phyloP scores from a whole-genome alignment of 2,329 filamentous ascomycete genomes.

The Aureobasidium sp. region DNA sequence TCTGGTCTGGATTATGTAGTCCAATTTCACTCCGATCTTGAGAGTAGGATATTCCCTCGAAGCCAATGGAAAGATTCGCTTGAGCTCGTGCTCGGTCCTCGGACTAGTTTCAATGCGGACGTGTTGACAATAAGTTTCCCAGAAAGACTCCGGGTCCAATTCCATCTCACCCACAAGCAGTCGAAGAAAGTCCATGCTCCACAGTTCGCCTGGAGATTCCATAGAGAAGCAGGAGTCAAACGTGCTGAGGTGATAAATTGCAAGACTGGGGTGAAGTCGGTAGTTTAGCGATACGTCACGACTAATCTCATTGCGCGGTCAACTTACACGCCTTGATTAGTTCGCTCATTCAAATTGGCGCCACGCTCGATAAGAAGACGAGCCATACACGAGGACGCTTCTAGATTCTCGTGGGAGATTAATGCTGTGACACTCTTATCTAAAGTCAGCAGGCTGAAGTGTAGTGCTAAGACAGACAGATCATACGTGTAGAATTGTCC shows the following conservation, averaged over 20 bases:
- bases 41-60: not conserved
- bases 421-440: too few species aligned
- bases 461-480: rapidly evolving
- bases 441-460: not conserved
- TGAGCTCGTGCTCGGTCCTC: not conserved
- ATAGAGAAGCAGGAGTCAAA: too few species aligned
- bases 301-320: too few species aligned
- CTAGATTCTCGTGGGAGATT: too few species aligned
- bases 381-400: not conserved
- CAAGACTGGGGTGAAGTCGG: too few species aligned
- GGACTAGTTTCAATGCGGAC: too few species aligned
- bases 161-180: not conserved
- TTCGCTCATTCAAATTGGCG: not conserved
- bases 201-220: not conserved
- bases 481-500: not conserved
- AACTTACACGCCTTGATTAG: not conserved
- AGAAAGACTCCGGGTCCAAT: not conserved
- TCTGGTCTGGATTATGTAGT: too few species aligned
- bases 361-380: not conserved
- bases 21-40: not conserved
- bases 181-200: not conserved
- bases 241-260: not conserved
- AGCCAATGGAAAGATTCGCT: not conserved
- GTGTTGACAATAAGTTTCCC: too few species aligned
- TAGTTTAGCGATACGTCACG: too few species aligned